phyloP scores from a whole-genome alignment of 2,329 filamentous ascomycete genomes.

The Herpotrichia juniperi region DNA sequence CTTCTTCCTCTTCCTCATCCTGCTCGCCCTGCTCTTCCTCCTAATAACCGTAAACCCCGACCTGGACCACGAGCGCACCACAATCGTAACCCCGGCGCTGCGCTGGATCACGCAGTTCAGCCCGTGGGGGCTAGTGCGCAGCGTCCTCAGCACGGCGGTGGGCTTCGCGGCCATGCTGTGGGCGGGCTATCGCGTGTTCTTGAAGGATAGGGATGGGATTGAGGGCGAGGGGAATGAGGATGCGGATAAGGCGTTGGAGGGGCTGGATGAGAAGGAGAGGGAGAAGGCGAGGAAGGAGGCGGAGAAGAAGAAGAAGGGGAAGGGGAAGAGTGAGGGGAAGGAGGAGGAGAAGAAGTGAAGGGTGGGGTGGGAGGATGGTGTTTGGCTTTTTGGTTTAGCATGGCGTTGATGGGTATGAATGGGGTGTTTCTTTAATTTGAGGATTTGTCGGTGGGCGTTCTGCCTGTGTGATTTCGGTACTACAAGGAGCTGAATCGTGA shows the following conservation, averaged over 20 bases:
- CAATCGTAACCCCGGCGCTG: conserved; percentile 52
- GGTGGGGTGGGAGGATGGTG: too few relatives aligned
- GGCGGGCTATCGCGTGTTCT: conserved; percentile 18
- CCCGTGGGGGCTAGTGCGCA: conserved; percentile 24
- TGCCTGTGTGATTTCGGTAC: too few relatives aligned
- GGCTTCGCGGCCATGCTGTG: conserved; percentile 10
- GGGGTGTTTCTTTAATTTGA: too few relatives aligned
- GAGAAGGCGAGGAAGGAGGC: conserved; percentile 11
- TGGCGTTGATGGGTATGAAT: too few relatives aligned
- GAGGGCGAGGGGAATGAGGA: conserved; percentile 38
- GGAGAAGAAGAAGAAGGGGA: conserved; percentile 12
- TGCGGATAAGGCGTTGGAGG: conserved; percentile 35
- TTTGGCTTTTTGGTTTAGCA: too few relatives aligned
- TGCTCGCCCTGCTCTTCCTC: conserved; percentile 47
- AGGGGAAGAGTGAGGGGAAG: conserved; percentile 10
- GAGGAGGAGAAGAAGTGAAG: conserved; percentile 5
- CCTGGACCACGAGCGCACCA: conserved; percentile 47
- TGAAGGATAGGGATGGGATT: conserved; percentile 30
- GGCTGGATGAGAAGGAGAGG: conserved; percentile 17
- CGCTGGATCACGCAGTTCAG: conserved; percentile 36
- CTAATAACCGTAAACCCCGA: conserved; percentile 57
- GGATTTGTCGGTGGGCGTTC: too few relatives aligned
- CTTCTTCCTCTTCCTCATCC: conserved; percentile 48
- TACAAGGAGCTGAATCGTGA: too few relatives aligned
- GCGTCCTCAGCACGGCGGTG: neutral